A percentile compares a stretch with the other conserved stretches of the same genome.
Conservation (phyloP, 352 stramenopile species). For the Globisporangium camurandrum region DNA sequence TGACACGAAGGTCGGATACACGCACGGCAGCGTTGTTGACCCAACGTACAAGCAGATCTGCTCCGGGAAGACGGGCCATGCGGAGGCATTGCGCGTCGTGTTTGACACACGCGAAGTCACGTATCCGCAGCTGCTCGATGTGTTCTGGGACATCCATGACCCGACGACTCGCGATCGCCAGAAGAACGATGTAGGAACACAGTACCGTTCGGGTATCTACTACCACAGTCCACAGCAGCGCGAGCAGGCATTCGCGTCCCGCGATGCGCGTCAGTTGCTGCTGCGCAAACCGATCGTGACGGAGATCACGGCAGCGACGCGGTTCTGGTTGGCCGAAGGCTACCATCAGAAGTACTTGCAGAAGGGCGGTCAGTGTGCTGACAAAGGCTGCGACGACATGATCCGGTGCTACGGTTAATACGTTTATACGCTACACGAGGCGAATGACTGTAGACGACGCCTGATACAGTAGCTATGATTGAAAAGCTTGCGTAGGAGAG, state of each 20-base stretch:
- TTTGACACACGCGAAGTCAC: constrained; percentile 88
- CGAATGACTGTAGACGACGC: too few species aligned
- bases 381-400: constrained; percentile 84
- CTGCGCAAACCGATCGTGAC: constrained; percentile 85
- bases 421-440: too few species aligned
- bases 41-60: constrained; percentile 96
- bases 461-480: too few species aligned
- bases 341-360: constrained; percentile 97
- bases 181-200: constrained; percentile 88
- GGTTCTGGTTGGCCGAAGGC: constrained; percentile 92
- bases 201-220: constrained; percentile 96
- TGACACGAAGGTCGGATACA: constrained; percentile 88
- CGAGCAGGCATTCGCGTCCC: constrained; percentile 51
- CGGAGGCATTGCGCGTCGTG: constrained; percentile 90
- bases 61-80: constrained; percentile 89
- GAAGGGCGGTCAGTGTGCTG: constrained; percentile 91
- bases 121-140: constrained; percentile 67
- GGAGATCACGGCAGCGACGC: constrained; percentile 73
- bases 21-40: constrained; percentile 65
- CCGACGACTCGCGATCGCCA: constrained; percentile 88
- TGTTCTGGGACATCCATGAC: constrained; percentile 90
- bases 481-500: too few species aligned
- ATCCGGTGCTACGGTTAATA: constrained; percentile 91
- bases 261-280: constrained; percentile 60
- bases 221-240: constrained; percentile 89